Conservation (phyloP, 768 basidiomycete species). For the Leccinum longicurvipes region DNA sequence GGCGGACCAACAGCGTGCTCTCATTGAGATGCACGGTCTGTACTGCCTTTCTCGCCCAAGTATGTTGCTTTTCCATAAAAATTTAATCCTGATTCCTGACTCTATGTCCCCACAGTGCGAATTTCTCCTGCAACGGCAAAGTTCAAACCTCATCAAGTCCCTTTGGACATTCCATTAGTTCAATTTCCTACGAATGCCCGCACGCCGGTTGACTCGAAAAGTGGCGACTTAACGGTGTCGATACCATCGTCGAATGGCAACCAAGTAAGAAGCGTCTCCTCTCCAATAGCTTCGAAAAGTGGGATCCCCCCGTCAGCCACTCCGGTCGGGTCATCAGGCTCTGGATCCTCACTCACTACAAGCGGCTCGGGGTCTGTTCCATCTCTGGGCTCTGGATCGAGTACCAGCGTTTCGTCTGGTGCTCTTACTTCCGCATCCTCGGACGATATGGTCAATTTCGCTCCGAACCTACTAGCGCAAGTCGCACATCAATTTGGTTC, state of each 20-base stretch:
- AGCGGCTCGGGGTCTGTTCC: slow-evolving; percentile 48
- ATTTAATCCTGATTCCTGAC: slow-evolving; percentile 15
- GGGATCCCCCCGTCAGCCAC: slow-evolving; percentile 25
- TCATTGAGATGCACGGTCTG: slow-evolving; percentile 89
- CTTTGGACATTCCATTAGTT: slow-evolving; percentile 45
- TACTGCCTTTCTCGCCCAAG: slow-evolving; percentile 88
- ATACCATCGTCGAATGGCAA: slow-evolving; percentile 44
- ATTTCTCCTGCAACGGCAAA: slow-evolving; percentile 89
- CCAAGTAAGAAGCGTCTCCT: slow-evolving; percentile 64
- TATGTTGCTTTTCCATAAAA: slow-evolving; percentile 37
- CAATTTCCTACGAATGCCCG: slow-evolving; percentile 37
- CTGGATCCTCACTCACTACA: slow-evolving; percentile 45
- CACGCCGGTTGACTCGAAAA: slow-evolving; percentile 31
- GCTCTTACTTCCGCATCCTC: slow-evolving; percentile 46
- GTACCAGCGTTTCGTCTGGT: slow-evolving; percentile 48
- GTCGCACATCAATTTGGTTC: slow-evolving; percentile 46
- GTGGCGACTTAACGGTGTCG: slow-evolving; percentile 44
- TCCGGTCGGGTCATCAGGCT: slow-evolving; percentile 39
- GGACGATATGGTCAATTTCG: slow-evolving; percentile 52
- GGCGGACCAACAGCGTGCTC: slow-evolving; percentile 81
- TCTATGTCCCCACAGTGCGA: slow-evolving; percentile 59
- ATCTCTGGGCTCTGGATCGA: slow-evolving; percentile 48
- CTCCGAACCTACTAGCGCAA: slow-evolving; percentile 44
- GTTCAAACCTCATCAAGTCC: slow-evolving; percentile 59
- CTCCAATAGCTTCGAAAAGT: slow-evolving; percentile 51